Evolutionary conservation across 2,329 filamentous ascomycete species (phyloP), one percentile per base, ranked within the genome.

Genomic region (Plectosphaerella cucumerina): DNA sequence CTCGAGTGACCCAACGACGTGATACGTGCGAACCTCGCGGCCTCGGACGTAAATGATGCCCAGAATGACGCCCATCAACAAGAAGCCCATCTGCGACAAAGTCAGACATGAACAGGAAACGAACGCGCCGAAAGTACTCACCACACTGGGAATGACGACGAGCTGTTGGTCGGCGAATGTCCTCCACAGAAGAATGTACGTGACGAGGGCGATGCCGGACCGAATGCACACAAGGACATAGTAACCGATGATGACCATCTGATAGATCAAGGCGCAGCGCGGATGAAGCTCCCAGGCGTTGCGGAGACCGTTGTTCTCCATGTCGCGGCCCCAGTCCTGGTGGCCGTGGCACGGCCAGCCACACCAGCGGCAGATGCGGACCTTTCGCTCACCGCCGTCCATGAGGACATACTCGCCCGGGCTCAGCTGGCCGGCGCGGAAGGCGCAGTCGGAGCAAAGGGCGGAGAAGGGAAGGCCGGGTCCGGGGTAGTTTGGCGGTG

Each of bases 281-380:
- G 47, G 47, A 17, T 48, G 47, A n/a, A 48, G 37, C 6, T 48
- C 47, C 22, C 47, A 39, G 4, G 35, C 35, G 12, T 35, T 41
- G 5, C 47, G 47, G 4, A 22, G 35, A 35, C 47, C 42, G 47
- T 43, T 18, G 5, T 48, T 35, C 37, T 48, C 47, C 47, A 42
- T 42, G 39, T 42, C 17, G 4, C 39, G 17, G 2, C 18, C 18
- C 39, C 39, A 42, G 17, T 42, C 39, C 37, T 42, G 12, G 20
- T 48, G 15, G 34, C 11, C 37, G 35, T 23, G 17, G 47, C 47
- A 48, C 8, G 72, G 73, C 52, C 61, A 66, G 0, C 73, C 72
- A 58, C 74, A 76, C 65, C 71, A 76, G 6, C 73, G 66, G 43
- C 74, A 77, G 11, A 72, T 62, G 62, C 65, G 74, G 23, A 67